Conservation (phyloP, 768 basidiomycete genomes). For the Psilocybe cubensis region DNA sequence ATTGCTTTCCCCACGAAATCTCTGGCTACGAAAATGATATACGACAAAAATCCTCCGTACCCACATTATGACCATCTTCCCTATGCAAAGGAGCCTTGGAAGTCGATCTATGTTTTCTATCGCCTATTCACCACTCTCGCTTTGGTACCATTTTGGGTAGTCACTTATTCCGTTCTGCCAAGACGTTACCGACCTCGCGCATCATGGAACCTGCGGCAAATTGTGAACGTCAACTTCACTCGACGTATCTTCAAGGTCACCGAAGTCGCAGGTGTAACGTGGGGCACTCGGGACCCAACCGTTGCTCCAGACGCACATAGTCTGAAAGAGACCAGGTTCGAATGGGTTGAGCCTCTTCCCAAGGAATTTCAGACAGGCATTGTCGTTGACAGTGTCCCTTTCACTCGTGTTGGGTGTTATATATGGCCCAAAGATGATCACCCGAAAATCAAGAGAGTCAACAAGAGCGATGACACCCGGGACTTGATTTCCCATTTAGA, state of each 20-base stretch:
- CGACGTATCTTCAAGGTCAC: constrained; percentile 56
- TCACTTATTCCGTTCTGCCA: constrained; percentile 47
- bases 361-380: constrained; percentile 44
- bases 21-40: constrained; percentile 16
- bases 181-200: constrained; percentile 47
- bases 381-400: constrained; percentile 41
- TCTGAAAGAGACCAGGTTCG: constrained; percentile 50
- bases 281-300: constrained; percentile 52
- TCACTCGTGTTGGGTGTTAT: constrained; percentile 48
- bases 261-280: constrained; percentile 59
- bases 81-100: constrained; percentile 48
- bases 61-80: constrained; percentile 46
- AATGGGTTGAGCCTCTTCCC: constrained; percentile 50
- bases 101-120: constrained; percentile 50
- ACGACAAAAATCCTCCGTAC: constrained; percentile 37
- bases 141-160: constrained; percentile 48
- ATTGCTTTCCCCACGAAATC: too few relatives aligned
- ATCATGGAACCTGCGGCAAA: constrained; percentile 54
- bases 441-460: constrained; percentile 9
- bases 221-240: constrained; percentile 54
- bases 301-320: constrained; percentile 30
- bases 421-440: constrained; percentile 46
- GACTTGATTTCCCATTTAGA: constrained; percentile 17
- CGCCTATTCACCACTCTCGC: constrained; percentile 51
- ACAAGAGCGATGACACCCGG: constrained; percentile 6